Evolutionary conservation across 2,329 filamentous ascomycete species (phyloP).

Genomic region (Sporothrix mexicana): DNA sequence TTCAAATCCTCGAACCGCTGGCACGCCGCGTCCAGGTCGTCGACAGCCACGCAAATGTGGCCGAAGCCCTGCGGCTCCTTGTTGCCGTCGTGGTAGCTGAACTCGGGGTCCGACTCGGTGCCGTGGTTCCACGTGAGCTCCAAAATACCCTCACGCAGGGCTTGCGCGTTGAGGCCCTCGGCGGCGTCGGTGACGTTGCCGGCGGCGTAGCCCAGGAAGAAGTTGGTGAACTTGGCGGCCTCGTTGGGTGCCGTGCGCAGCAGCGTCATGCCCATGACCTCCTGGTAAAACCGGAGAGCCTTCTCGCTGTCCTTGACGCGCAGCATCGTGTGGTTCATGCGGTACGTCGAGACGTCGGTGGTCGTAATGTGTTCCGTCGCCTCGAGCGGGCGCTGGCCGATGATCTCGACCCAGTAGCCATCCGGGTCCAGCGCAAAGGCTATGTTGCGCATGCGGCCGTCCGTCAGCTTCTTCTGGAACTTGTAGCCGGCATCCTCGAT

Average conservation of each 20-base stretch:
- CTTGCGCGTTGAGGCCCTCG: conserved; percentile 54
- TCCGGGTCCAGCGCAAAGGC: conserved; percentile 91
- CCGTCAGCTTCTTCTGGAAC: conserved; percentile 93
- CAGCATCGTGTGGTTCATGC: conserved; percentile 92
- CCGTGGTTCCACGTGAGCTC: conserved; percentile 87
- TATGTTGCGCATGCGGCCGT: conserved; percentile 85
- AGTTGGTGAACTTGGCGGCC: conserved; percentile 81
- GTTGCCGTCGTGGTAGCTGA: conserved; percentile 93
- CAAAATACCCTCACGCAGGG: conserved; percentile 75
- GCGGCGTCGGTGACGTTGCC: conserved; percentile 58
- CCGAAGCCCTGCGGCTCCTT: conserved; percentile 90
- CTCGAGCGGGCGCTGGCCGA: conserved; percentile 73
- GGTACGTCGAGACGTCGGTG: conserved; percentile 78
- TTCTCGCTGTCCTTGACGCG: conserved; percentile 82
- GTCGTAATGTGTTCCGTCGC: conserved; percentile 73
- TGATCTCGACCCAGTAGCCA: conserved; percentile 84
- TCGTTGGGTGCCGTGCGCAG: conserved; percentile 74
- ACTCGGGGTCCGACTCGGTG: conserved; percentile 82
- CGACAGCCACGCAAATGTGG: conserved; percentile 86
- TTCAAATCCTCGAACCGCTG: conserved; percentile 80
- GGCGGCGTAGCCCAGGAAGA: conserved; percentile 84
- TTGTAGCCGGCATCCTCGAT: conserved; percentile 88
- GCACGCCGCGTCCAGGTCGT: conserved; percentile 88
- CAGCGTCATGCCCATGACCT: conserved; percentile 86
- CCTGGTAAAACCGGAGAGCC: conserved; percentile 80